Evolutionary conservation across 2,329 filamentous ascomycete species (phyloP).

Genomic region (Colletotrichum godetiae): DNA sequence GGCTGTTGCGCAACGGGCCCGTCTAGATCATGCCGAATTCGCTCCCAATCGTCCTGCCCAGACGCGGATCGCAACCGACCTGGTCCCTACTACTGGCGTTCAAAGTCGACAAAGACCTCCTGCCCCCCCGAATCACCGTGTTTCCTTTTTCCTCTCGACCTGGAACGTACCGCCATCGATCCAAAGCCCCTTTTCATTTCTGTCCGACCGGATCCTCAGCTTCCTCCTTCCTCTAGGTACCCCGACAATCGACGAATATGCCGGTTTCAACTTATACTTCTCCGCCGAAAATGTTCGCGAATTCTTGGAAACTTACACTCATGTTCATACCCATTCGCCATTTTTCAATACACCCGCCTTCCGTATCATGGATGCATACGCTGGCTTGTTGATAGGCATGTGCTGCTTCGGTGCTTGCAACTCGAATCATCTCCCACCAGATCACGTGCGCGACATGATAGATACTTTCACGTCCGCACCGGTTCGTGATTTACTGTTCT

Average conservation of each 20-base stretch:
- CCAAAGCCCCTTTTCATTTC: conserved; percentile 63
- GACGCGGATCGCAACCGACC: conserved; percentile 77
- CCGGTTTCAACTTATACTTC: conserved; percentile 68
- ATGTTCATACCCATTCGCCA: conserved; percentile 80
- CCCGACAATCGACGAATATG: conserved; percentile 65
- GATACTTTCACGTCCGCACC: conserved; percentile 70
- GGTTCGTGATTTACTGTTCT: conserved; percentile 66
- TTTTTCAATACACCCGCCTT: conserved; percentile 78
- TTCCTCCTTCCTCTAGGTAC: conserved; percentile 69
- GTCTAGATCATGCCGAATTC: conserved; percentile 65
- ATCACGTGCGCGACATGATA: conserved; percentile 76
- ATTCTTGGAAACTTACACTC: conserved; percentile 77
- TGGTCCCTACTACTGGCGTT: conserved; percentile 68
- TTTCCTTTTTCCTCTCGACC: conserved; percentile 61
- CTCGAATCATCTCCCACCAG: conserved; percentile 69
- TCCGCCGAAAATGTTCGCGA: conserved; percentile 76
- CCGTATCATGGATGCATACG: conserved; percentile 72
- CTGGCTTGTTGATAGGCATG: conserved; percentile 75
- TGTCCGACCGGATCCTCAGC: conserved; percentile 66
- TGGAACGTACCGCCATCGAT: conserved; percentile 59
- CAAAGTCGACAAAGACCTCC: conserved; percentile 59
- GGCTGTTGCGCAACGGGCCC: conserved; percentile 74
- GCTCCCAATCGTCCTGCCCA: conserved; percentile 75
- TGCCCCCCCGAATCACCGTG: conserved; percentile 50
- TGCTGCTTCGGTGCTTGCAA: conserved; percentile 82